phyloP scores from a whole-genome alignment of 257 asterid genomes.

The Petunia axillaris region DNA sequence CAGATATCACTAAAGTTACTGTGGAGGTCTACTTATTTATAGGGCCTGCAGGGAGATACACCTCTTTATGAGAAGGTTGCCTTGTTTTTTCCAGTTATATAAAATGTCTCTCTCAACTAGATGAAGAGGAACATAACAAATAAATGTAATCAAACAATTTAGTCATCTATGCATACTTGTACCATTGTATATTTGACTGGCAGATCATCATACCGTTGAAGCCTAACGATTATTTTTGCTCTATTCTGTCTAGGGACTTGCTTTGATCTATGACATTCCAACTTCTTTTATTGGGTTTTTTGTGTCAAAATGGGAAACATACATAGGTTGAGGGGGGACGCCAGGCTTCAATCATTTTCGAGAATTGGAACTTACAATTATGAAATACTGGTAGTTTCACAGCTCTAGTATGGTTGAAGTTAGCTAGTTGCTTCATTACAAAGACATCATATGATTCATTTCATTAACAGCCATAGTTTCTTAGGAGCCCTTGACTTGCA shows the following conservation, averaged over 20 bases:
- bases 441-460: too few species aligned
- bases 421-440: too few species aligned
- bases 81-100: background rate
- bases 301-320: too few species aligned
- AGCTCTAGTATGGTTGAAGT: too few species aligned
- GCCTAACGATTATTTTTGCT: background rate
- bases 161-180: background rate
- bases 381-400: too few species aligned
- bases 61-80: background rate
- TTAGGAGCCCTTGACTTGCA: too few species aligned
- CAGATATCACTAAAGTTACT: constrained; percentile 8
- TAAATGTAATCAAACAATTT: background rate
- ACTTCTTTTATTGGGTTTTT: too few species aligned
- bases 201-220: background rate
- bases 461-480: too few species aligned
- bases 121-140: background rate
- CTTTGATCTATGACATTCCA: too few species aligned
- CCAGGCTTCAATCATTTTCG: too few species aligned
- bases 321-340: too few species aligned
- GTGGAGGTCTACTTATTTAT: background rate
- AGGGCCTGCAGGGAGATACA: constrained; percentile 11
- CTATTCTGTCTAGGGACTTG: background rate
- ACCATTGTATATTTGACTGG: background rate
- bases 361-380: too few species aligned
- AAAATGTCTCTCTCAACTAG: background rate